Conservation (phyloP, 345 rosid species). For the Syzygium jambos region DNA sequence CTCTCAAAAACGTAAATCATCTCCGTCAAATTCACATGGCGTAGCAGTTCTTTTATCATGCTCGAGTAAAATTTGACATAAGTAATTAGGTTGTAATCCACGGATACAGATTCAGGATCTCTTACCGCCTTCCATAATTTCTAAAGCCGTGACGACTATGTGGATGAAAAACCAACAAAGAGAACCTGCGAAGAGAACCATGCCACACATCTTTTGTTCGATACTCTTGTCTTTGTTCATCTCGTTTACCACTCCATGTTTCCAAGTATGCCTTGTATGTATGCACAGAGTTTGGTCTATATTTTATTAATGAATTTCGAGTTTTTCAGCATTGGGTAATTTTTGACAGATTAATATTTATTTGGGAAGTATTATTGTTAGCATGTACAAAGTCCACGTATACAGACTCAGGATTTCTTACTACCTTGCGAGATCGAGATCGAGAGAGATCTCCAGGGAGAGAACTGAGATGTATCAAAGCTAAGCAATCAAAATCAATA, state of each 20-base stretch:
- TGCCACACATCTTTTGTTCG: background rate
- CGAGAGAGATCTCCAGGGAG: background rate
- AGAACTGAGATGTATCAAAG: background rate
- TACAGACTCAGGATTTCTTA: background rate
- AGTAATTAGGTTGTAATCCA: background rate
- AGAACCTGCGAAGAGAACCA: background rate
- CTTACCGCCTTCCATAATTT: background rate
- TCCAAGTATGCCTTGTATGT: background rate
- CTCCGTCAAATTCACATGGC: background rate
- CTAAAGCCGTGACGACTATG: background rate
- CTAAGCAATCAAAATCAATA: background rate
- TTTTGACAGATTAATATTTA: background rate
- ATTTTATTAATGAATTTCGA: background rate
- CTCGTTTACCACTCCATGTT: background rate
- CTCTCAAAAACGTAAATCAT: background rate
- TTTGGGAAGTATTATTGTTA: background rate
- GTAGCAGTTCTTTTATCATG: background rate
- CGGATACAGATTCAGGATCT: background rate
- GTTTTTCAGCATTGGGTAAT: background rate
- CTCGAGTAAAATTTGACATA: background rate
- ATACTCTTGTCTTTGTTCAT: background rate
- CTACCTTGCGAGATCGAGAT: background rate
- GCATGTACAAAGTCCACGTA: background rate
- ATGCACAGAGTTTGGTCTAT: background rate
- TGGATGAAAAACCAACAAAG: background rate